Conservation (phyloP, 2,329 filamentous ascomycete species). For the Dothideomycetes sp. region DNA sequence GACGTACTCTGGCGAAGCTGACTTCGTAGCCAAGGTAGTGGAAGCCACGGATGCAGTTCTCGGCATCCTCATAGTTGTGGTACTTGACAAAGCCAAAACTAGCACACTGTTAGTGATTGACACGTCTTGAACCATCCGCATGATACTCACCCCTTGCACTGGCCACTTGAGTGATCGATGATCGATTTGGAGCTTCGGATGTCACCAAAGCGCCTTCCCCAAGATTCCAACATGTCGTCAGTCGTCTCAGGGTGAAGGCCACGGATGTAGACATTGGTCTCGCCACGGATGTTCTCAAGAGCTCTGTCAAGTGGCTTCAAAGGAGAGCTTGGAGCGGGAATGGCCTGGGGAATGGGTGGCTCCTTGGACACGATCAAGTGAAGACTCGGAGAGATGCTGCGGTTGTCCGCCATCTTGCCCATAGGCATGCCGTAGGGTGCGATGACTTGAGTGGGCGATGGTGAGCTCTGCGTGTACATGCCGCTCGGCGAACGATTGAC, state of each 20-base stretch:
- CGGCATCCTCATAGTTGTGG: conserved; percentile 74
- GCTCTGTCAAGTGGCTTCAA: conserved; percentile 89
- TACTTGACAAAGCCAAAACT: conserved; percentile 99
- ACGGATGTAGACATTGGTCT: conserved; percentile 97
- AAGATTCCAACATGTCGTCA: conserved; percentile 75
- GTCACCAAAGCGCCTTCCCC: conserved; percentile 78
- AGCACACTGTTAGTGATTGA: conserved; percentile 23
- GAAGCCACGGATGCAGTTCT: conserved; percentile 93
- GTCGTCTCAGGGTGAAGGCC: conserved; percentile 92
- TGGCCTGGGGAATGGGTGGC: conserved; percentile 77
- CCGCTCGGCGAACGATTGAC: conserved; percentile 42
- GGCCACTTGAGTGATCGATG: conserved; percentile 84
- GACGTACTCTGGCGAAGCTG: conserved; percentile 78
- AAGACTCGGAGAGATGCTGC: conserved; percentile 37
- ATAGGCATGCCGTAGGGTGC: conserved; percentile 35
- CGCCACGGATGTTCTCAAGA: conserved; percentile 86
- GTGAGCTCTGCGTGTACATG: conserved; percentile 40
- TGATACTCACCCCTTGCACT: conserved; percentile 79
- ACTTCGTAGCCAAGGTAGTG: conserved; percentile 93
- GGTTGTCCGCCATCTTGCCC: conserved; percentile 27
- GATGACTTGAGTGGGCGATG: conserved; percentile 40
- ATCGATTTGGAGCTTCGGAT: conserved; percentile 98
- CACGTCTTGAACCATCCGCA: conserved; percentile 3
- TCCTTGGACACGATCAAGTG: conserved; percentile 50
- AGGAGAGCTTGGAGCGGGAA: conserved; percentile 79